Percentiles rank a stretch among this genome's conserved stretches.
Evolutionary conservation across 768 basidiomycete species (phyloP).

Genomic region (Thelephora ganbajun): DNA sequence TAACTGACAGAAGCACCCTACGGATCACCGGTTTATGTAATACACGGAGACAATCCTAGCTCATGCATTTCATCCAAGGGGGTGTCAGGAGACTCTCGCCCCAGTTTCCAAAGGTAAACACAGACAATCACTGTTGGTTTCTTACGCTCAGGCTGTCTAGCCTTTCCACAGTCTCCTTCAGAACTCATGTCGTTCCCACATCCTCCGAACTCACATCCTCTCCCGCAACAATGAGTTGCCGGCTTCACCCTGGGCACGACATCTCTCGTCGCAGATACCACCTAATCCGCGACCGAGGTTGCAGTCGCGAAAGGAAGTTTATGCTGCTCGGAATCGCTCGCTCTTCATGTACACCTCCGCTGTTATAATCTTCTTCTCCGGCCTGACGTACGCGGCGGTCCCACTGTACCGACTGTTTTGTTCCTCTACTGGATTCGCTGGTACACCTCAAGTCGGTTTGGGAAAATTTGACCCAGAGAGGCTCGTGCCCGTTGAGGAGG

Average conservation of each 20-base stretch:
- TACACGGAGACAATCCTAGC: too few species aligned
- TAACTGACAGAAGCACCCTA: too few species aligned
- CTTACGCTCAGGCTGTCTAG: too few species aligned
- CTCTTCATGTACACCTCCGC: constrained; percentile 79
- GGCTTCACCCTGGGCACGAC: constrained; percentile 1
- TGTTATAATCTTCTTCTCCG: constrained; percentile 42
- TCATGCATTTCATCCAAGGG: too few species aligned
- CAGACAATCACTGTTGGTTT: too few species aligned
- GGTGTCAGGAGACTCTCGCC: too few species aligned
- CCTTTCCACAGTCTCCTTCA: too few species aligned
- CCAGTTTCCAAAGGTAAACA: too few species aligned
- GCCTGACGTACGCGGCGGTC: constrained; percentile 92
- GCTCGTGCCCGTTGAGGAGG: constrained; percentile 57
- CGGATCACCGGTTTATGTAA: too few species aligned
- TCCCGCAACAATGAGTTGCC: background rate
- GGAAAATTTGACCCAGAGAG: constrained; percentile 77
- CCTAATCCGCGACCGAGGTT: constrained; percentile 13
- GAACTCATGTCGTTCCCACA: too few species aligned
- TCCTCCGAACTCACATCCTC: too few species aligned
- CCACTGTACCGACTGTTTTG: constrained; percentile 98
- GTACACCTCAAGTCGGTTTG: constrained; percentile 83
- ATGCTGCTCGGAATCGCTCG: constrained; percentile 51
- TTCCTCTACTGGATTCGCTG: constrained; percentile 92
- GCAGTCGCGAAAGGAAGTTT: constrained; percentile 25
- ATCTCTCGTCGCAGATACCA: constrained; percentile 1